Conservation (phyloP, 2,329 filamentous ascomycete species). For the Eutypa lata region DNA sequence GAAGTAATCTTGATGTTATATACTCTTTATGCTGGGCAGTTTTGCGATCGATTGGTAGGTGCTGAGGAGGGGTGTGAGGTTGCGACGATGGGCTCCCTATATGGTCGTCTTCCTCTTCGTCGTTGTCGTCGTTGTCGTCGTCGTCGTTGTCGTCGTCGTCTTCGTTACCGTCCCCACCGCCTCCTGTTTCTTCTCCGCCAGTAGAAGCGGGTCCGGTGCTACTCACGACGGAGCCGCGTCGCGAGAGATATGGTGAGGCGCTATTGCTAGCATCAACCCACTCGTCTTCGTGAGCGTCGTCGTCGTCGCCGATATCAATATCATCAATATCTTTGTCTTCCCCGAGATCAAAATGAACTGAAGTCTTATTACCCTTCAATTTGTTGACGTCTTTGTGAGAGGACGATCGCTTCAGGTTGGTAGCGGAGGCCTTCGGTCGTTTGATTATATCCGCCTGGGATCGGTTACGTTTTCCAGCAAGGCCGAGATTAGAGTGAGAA, state of each 20-base stretch:
- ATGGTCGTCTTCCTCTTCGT: slow-evolving; percentile 1
- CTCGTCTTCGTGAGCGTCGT: slow-evolving; percentile 50
- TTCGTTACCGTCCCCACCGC: background rate
- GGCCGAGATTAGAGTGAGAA: slow-evolving; percentile 47
- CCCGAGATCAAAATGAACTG: slow-evolving; percentile 64
- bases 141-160: background rate
- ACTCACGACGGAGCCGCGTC: slow-evolving; percentile 47
- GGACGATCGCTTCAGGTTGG: slow-evolving; percentile 50
- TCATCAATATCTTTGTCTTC: slow-evolving; percentile 31
- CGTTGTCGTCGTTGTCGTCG: slow-evolving; percentile 5
- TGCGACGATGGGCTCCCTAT: slow-evolving; percentile 18
- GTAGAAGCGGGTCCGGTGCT: slow-evolving; percentile 47
- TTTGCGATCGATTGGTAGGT: slow-evolving; percentile 35
- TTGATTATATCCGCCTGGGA: slow-evolving; percentile 56
- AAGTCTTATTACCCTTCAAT: slow-evolving; percentile 41
- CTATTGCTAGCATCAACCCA: slow-evolving; percentile 66
- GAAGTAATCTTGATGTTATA: slow-evolving; percentile 64
- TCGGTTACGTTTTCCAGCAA: slow-evolving; percentile 50
- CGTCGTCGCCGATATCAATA: slow-evolving; percentile 19
- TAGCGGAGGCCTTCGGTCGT: slow-evolving; percentile 44
- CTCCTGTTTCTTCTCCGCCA: slow-evolving; percentile 26
- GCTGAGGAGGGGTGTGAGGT: slow-evolving; percentile 28
- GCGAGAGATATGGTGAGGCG: slow-evolving; percentile 56
- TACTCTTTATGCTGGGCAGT: slow-evolving; percentile 58
- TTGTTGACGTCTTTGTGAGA: slow-evolving; percentile 49